Conservation (phyloP, 441 rosid species). For the Mallotus repandus region DNA sequence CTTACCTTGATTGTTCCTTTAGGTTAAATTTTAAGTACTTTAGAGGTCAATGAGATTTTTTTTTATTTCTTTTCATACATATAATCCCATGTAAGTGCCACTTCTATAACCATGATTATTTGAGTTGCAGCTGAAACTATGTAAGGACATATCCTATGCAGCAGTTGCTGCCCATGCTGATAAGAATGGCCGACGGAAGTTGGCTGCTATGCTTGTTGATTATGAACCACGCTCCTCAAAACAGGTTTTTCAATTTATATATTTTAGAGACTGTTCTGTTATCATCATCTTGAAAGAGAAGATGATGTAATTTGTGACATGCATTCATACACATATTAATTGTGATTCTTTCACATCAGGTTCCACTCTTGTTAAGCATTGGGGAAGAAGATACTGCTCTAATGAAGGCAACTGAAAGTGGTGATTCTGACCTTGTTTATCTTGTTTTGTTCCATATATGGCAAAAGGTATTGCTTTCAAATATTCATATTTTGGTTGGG, state of each 20-base stretch:
- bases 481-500: neutral
- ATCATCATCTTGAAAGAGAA: slow-evolving; percentile 1
- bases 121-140: slow-evolving; percentile 75
- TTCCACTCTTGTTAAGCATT: slow-evolving; percentile 91
- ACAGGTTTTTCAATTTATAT: slow-evolving; percentile 47
- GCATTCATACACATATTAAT: neutral
- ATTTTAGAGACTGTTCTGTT: neutral
- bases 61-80: neutral
- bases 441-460: slow-evolving; percentile 95
- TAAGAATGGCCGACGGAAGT: slow-evolving; percentile 83
- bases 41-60: slow-evolving; percentile 3
- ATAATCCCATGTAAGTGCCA: slow-evolving; percentile 10
- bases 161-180: slow-evolving; percentile 99
- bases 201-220: slow-evolving; percentile 96
- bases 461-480: slow-evolving; percentile 64
- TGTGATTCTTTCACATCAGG: slow-evolving; percentile 43
- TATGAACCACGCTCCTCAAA: slow-evolving; percentile 96
- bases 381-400: slow-evolving; percentile 98
- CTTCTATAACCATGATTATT: slow-evolving; percentile 26
- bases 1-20: slow-evolving; percentile 1
- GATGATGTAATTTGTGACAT: neutral
- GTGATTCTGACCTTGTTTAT: slow-evolving; percentile 93
- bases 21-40: neutral
- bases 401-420: slow-evolving; percentile 92
- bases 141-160: slow-evolving; percentile 94